Percentiles rank a stretch among this genome's conserved stretches.
These are phyloP conservation scores for Neonectria magnoliae DNA, from an alignment of 2,329 filamentous ascomycete species.

Conservation along the genomic window DNA sequence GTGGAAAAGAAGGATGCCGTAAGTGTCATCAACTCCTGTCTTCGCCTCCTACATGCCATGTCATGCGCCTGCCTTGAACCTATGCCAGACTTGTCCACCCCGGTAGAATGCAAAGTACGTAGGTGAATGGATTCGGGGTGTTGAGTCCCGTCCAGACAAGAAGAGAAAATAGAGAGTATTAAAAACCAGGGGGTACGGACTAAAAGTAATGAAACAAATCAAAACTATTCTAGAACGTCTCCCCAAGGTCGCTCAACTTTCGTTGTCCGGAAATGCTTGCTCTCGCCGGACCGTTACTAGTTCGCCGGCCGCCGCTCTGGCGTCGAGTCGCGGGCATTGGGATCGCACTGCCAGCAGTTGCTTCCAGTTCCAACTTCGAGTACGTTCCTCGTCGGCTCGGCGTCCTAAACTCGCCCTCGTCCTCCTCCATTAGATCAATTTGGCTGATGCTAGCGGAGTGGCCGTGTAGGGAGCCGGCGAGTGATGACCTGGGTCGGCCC, in stretches of 20 bases:
- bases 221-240: slow-evolving; percentile 58
- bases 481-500: slow-evolving; percentile 75
- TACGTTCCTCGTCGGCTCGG: slow-evolving; percentile 66
- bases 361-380: slow-evolving; percentile 58
- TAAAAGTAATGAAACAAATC: slow-evolving; percentile 10
- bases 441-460: slow-evolving; percentile 68
- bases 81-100: slow-evolving; percentile 37
- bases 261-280: slow-evolving; percentile 48
- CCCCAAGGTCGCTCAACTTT: slow-evolving; percentile 61
- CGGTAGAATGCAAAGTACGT: slow-evolving; percentile 36
- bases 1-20: slow-evolving; percentile 41
- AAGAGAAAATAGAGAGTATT: slow-evolving; percentile 32
- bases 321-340: slow-evolving; percentile 57
- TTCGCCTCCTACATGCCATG: slow-evolving; percentile 32
- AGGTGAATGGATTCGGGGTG: slow-evolving; percentile 30
- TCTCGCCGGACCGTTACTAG: slow-evolving; percentile 51
- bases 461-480: slow-evolving; percentile 70
- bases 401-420: slow-evolving; percentile 56
- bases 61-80: slow-evolving; percentile 42
- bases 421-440: slow-evolving; percentile 59
- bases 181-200: slow-evolving; percentile 26
- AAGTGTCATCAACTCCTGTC: slow-evolving; percentile 45
- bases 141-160: slow-evolving; percentile 37
- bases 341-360: slow-evolving; percentile 54
- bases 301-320: slow-evolving; percentile 56